These are phyloP conservation scores for Myxozyma geophila DNA, from an alignment of 805 yeast species.

Conservation along the genomic window DNA sequence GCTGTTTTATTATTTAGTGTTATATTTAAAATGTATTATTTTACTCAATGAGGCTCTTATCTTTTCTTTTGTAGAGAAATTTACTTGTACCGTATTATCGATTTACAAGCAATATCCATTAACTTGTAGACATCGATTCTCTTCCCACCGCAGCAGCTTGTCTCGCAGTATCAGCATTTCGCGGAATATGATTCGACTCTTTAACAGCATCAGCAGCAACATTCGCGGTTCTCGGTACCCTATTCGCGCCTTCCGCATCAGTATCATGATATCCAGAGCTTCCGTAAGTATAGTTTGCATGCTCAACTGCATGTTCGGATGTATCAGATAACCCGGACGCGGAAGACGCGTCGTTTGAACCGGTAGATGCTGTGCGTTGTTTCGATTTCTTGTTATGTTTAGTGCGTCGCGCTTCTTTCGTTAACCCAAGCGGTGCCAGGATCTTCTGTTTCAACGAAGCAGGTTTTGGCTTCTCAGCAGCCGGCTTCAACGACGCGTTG, in stretches of 20 bases:
- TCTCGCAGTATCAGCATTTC: too few relatives aligned
- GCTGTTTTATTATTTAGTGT: slow-evolving; percentile 5
- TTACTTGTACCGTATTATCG: too few relatives aligned
- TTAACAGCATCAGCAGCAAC: too few relatives aligned
- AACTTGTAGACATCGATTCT: not conserved
- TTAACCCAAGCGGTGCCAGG: not conserved
- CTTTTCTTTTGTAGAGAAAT: too few relatives aligned
- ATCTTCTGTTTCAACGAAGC: not conserved
- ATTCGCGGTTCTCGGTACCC: not conserved
- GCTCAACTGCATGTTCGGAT: not conserved
- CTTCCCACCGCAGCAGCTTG: too few relatives aligned
- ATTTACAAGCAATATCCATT: too few relatives aligned
- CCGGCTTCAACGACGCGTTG: not conserved
- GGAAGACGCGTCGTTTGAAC: not conserved
- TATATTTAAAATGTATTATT: not conserved
- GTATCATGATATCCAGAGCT: not conserved
- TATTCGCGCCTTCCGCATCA: not conserved
- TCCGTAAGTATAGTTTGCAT: not conserved
- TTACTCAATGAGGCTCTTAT: not conserved
- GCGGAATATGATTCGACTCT: too few relatives aligned
- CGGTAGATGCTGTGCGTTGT: not conserved
- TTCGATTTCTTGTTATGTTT: not conserved
- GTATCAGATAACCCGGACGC: not conserved
- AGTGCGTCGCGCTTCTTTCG: not conserved
- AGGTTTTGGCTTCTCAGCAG: not conserved